Evolutionary conservation across 2,329 filamentous ascomycete species (phyloP), one percentile per base, ranked within the genome.

Genomic region (Aureobasidium sp.): DNA sequence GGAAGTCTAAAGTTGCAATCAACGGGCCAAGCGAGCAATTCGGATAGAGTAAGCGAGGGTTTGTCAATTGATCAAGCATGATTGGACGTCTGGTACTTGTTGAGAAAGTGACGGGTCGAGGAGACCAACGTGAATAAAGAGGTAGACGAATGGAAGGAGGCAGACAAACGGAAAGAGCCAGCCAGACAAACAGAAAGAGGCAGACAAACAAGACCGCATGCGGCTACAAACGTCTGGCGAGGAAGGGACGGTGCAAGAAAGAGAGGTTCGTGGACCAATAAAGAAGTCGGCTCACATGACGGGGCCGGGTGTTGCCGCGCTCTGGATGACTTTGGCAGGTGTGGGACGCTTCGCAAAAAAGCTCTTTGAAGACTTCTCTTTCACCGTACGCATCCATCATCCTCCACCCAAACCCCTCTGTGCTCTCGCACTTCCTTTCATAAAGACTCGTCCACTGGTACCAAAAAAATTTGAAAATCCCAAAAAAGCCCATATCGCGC

Each of bases 401-500:
- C 65, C 59, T 67, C 68, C 67, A 70, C 37, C 11, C 21, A 42
- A 60, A 43, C 51, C 47, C 45, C 46, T 37, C 31, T 19, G 58
- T 60, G 58, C 58, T 60, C 47, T 60, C 40, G 58, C 58, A 60
- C 58, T 60, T 54, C 70, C 64, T 65, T 66, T 68, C 65, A 69
- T 69, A 71, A 69, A 72, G 69, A 68, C 49, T 60, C 61, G 57
- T 51, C 45, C 60, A 49, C 60, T 53, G 46, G 57, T 43, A 67
- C 67, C 69, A 74, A 74, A 74, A 75, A 73, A 74, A 69, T 61
- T 67, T 68, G 67, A 72, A 71, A 70, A 57, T 68, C 62, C 67
- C 63, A 66, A 57, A 69, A 74, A 72, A 70, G 63, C 63, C 68
- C 64, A 65, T 70, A 58, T 58, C 55, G 55, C 63, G 65, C 60